Evolutionary conservation across 73 alveolate species (phyloP), one percentile per base, ranked within the genome.

Genomic region (Paramecium pentaurelia): DNA sequence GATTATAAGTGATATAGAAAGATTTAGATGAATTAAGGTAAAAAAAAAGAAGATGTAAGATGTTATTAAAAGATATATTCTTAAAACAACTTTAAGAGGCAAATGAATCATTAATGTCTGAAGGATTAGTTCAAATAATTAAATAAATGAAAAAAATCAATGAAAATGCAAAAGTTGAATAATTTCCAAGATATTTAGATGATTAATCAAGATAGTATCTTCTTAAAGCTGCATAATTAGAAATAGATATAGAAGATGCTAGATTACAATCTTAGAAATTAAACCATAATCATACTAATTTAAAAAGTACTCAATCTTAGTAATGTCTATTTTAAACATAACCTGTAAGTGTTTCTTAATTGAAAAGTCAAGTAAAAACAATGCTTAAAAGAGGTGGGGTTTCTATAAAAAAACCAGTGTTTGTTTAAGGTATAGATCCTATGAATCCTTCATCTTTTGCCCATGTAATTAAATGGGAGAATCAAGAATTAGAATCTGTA

Each of bases 341-440:
- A 28, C 84, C 84, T 28, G 84, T 28, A n/a, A 80, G 77, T 80
- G 91, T 80, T 34, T 45, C 77, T 20, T 10, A 80, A 45, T 8
- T 80, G 30, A 80, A 80, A 80, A 80, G 30, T 20, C 27, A 80
- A 80, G 91, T 80, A 7, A 80, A 80, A 38, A 18, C 71, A 3
- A 44, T 80, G 73, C 42, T 80, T 8, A 80, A 80, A 47, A 80
- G 58, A 36, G 45, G 54, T 47, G 27, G 27, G 16, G 91, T 45
- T n/a, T 45, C 91, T 1, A 80, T 80, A 80, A 80, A 80, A 10
- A 80, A 80, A 25, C 91, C 91, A 10, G 91, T 80, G 2, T 80
- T 42, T 80, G 91, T 80, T 11, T 80, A 80, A 47, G 91, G 91
- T 3, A 45, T 80, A 80, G 91, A 80, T 80, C 91, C 91, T 16